Evolutionary conservation across 495 filamentous ascomycete genomes (phyloP).

Genomic region (Aspergillus homomorphus): DNA sequence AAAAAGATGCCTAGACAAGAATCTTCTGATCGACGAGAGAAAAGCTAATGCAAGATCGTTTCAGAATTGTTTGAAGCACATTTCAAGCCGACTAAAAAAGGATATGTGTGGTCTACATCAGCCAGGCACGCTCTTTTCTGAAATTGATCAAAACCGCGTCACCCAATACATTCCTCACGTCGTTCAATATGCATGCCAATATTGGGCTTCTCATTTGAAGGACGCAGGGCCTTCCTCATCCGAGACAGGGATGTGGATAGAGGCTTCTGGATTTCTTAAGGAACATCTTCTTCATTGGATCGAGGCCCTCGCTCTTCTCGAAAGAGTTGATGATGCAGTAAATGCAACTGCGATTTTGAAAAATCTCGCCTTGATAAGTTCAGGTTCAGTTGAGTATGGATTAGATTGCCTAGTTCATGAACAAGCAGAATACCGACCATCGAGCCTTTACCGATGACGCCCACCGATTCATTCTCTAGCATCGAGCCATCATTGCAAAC

Average conservation of each 20-base stretch:
- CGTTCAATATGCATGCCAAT: neutral
- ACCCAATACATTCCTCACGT: neutral
- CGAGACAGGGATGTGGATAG: neutral
- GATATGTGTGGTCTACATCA: neutral
- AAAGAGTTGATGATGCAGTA: constrained; percentile 25
- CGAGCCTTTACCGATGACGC: constrained; percentile 23
- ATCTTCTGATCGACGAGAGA: neutral
- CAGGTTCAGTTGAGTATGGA: neutral
- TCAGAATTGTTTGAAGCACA: neutral
- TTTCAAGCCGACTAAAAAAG: neutral
- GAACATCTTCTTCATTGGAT: constrained; percentile 36
- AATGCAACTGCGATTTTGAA: constrained; percentile 14
- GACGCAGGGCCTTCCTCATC: neutral
- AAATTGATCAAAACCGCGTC: neutral
- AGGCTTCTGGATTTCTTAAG: constrained; percentile 19
- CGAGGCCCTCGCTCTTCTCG: constrained; percentile 33
- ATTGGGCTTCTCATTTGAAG: neutral
- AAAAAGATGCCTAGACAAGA: neutral
- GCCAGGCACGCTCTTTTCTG: neutral
- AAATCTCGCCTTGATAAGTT: constrained; percentile 14
- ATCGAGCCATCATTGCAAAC: constrained; percentile 24
- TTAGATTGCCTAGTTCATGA: neutral
- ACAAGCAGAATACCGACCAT: constrained; percentile 11
- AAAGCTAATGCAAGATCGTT: neutral
- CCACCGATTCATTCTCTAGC: constrained; percentile 26